Conservation (phyloP, 2,329 filamentous ascomycete species). For the Fusarium cyanostomum region DNA sequence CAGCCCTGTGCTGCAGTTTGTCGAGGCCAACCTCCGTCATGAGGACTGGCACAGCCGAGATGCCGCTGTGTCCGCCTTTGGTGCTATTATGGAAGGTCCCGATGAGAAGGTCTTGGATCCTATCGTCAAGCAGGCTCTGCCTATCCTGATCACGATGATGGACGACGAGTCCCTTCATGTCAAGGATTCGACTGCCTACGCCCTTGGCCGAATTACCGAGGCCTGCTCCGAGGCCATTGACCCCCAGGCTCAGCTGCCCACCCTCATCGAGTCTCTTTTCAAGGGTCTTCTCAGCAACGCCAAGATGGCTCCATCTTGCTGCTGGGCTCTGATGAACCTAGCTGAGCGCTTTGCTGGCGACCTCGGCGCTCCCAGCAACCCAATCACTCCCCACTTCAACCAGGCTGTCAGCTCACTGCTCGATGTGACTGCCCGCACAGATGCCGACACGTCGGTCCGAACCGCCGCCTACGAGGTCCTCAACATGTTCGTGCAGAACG, state of each 20-base stretch:
- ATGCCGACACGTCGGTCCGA: conserved; percentile 87
- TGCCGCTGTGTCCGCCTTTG: conserved; percentile 95
- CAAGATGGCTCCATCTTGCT: conserved; percentile 98
- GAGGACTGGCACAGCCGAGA: conserved; percentile 97
- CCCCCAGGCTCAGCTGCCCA: conserved; percentile 80
- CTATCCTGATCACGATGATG: conserved; percentile 91
- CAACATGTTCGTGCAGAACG: conserved; percentile 91
- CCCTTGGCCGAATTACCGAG: conserved; percentile 95
- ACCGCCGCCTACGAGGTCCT: conserved; percentile 98
- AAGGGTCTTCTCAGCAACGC: conserved; percentile 87
- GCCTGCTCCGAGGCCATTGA: conserved; percentile 93
- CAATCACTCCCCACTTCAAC: conserved; percentile 91
- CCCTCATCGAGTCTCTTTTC: conserved; percentile 89
- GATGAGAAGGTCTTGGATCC: conserved; percentile 92
- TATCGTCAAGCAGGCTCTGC: conserved; percentile 93
- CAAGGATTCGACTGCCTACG: conserved; percentile 94
- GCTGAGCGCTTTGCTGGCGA: conserved; percentile 95
- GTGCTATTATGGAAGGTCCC: conserved; percentile 98
- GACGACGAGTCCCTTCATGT: conserved; percentile 89
- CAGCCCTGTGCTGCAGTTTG: conserved; percentile 85
- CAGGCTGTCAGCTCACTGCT: conserved; percentile 88
- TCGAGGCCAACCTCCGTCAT: conserved; percentile 87
- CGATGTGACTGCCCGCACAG: conserved; percentile 81
- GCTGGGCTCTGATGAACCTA: conserved; percentile 98
- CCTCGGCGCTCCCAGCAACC: conserved; percentile 77